Evolutionary conservation across 257 asterid species (phyloP).

Genomic region (Lavandula angustifolia): DNA sequence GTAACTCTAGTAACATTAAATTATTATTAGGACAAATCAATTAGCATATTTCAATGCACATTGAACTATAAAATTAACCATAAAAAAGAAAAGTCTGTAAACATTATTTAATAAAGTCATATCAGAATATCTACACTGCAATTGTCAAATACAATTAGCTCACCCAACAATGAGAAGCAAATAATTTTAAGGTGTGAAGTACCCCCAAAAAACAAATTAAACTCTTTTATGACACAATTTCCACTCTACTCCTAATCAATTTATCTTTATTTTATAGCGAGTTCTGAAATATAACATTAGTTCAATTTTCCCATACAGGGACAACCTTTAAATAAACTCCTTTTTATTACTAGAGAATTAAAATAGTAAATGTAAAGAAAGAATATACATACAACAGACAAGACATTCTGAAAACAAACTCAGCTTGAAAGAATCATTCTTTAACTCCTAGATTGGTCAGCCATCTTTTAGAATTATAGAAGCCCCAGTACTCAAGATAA

Average conservation of each 20-base stretch:
- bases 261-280: background rate
- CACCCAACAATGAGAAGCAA: background rate
- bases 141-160: background rate
- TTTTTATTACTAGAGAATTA: background rate
- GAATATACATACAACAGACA: background rate
- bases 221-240: background rate
- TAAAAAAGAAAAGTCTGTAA: background rate
- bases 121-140: background rate
- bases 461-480: background rate
- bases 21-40: background rate
- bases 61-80: background rate
- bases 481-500: background rate
- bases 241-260: background rate
- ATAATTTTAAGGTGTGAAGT: background rate
- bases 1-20: background rate
- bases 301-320: background rate
- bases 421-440: slow-evolving; percentile 4
- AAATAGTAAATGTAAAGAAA: background rate
- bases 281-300: background rate
- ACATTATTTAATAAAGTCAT: background rate
- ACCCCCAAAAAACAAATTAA: background rate
- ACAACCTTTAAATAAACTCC: background rate
- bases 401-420: background rate
- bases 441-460: background rate
- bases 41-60: background rate